These are phyloP conservation scores for Dipteronia dyeriana DNA, from an alignment of 345 rosid species.

Conservation along the genomic window DNA sequence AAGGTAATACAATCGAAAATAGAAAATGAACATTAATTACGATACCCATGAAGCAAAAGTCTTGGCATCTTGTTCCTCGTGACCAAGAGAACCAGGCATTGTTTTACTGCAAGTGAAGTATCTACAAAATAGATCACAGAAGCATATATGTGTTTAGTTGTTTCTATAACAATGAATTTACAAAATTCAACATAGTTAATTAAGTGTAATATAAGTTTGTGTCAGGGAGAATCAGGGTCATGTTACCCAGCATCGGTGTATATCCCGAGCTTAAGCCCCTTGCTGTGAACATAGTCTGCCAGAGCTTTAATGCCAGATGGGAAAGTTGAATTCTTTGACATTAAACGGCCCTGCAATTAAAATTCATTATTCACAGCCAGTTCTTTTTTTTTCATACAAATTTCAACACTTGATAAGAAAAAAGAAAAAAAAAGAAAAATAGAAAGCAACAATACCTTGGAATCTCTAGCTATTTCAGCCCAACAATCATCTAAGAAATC, in stretches of 20 bases:
- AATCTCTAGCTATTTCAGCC: slow-evolving; percentile 82
- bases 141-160: not conserved
- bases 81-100: slow-evolving; percentile 93
- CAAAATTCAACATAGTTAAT: not conserved
- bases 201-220: not conserved
- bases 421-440: not conserved
- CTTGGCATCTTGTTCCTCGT: slow-evolving; percentile 88
- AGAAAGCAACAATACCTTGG: slow-evolving; percentile 39
- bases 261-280: slow-evolving; percentile 91
- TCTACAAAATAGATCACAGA: slow-evolving; percentile 37
- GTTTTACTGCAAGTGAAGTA: slow-evolving; percentile 77
- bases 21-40: slow-evolving; percentile 12
- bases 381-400: not conserved
- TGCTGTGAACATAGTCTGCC: slow-evolving; percentile 79
- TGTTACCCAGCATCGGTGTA: slow-evolving; percentile 88
- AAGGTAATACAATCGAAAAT: not conserved
- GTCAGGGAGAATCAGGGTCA: not conserved
- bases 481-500: slow-evolving; percentile 81
- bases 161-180: not conserved
- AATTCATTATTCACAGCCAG: not conserved
- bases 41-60: slow-evolving; percentile 91
- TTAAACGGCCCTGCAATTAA: slow-evolving; percentile 60
- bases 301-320: slow-evolving; percentile 85
- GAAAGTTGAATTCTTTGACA: slow-evolving; percentile 61
- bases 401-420: not conserved